These are phyloP conservation scores for Lecanicillium sp. DNA, from an alignment of 2,329 filamentous ascomycete genomes.

Conservation along the genomic window DNA sequence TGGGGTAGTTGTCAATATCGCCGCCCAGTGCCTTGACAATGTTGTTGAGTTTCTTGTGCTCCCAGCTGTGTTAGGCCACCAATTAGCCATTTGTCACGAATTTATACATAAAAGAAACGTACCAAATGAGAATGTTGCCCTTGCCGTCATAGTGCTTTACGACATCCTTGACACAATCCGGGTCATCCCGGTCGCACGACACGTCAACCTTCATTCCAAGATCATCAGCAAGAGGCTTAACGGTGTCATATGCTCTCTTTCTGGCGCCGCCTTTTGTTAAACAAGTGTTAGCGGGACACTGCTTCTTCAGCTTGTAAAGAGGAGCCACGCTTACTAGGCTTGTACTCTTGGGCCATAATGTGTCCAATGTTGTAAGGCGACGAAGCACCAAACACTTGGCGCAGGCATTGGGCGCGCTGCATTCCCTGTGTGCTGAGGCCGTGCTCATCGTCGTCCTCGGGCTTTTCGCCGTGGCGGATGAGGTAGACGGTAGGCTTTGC, in stretches of 20 bases:
- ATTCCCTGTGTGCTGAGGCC: slow-evolving; percentile 45
- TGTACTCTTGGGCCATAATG: slow-evolving; percentile 49
- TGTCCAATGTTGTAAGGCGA: slow-evolving; percentile 48
- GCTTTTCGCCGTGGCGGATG: slow-evolving; percentile 59
- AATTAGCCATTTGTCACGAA: slow-evolving; percentile 1
- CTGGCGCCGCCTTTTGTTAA: slow-evolving; percentile 36
- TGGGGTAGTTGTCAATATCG: slow-evolving; percentile 40
- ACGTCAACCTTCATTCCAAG: slow-evolving; percentile 47
- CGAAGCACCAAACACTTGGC: slow-evolving; percentile 43
- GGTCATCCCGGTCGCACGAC: slow-evolving; percentile 48
- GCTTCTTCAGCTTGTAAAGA: background rate
- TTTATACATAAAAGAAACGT: slow-evolving; percentile 6
- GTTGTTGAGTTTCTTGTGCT: slow-evolving; percentile 44
- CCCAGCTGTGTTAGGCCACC: slow-evolving; percentile 36
- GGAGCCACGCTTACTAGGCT: slow-evolving; percentile 27
- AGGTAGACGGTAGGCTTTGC: slow-evolving; percentile 46
- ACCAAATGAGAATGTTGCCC: slow-evolving; percentile 53
- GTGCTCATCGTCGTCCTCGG: slow-evolving; percentile 35
- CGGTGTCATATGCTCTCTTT: slow-evolving; percentile 47
- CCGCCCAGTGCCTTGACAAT: slow-evolving; percentile 46
- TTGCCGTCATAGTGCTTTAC: slow-evolving; percentile 38
- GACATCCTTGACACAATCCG: slow-evolving; percentile 42
- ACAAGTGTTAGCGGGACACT: background rate
- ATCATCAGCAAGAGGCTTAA: slow-evolving; percentile 46
- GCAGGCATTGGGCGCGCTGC: slow-evolving; percentile 51